Conservation (phyloP, 2,329 filamentous ascomycete species). For the Colletotrichum costaricense region DNA sequence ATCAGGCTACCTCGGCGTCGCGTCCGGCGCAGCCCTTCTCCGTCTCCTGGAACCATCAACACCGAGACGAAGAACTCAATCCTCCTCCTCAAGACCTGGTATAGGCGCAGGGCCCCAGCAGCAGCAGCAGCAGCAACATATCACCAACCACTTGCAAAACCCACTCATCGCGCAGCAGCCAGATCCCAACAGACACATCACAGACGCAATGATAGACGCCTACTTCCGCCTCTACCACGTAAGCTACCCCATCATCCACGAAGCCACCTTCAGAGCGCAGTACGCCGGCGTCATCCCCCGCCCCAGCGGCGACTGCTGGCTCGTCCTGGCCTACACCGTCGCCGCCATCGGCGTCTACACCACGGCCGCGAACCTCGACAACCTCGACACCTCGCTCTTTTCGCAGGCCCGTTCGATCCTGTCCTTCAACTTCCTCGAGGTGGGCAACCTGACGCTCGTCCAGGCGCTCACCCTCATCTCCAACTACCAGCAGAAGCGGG, state of each 20-base stretch:
- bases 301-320: constrained; percentile 45
- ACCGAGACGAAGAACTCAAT: constrained; percentile 38
- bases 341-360: constrained; percentile 25
- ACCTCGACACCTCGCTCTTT: constrained; percentile 13
- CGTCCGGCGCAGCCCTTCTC: constrained; percentile 57
- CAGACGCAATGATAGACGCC: constrained; percentile 44
- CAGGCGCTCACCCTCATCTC: constrained; percentile 45
- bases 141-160: constrained; percentile 27
- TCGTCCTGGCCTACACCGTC: constrained; percentile 42
- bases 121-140: constrained; percentile 22
- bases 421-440: constrained; percentile 37
- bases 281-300: constrained; percentile 43
- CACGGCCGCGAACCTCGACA: constrained; percentile 17
- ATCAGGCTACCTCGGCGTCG: constrained; percentile 57
- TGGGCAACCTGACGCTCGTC: constrained; percentile 44
- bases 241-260: constrained; percentile 29
- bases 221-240: constrained; percentile 27
- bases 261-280: constrained; percentile 26
- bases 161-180: constrained; percentile 37
- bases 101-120: neutral
- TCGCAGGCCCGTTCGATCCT: constrained; percentile 15
- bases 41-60: constrained; percentile 48
- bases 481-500: constrained; percentile 56
- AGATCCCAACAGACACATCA: constrained; percentile 46
- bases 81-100: constrained; percentile 29